Percentiles rank a stretch among this genome's conserved stretches.
phyloP scores from a whole-genome alignment of 75 land plant genomes.

The Cryptomeria japonica region DNA sequence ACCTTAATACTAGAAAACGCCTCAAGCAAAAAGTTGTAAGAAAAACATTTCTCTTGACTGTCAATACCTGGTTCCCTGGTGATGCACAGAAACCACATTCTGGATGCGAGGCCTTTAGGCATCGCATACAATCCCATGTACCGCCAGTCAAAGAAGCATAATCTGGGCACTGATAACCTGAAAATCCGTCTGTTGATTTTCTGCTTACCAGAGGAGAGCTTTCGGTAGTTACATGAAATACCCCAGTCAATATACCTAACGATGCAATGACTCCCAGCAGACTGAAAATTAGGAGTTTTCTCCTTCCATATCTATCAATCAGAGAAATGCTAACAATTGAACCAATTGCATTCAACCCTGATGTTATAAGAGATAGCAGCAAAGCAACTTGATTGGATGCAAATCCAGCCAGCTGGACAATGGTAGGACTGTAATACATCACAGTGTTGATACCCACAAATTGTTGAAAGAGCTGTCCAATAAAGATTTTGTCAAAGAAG shows the following conservation, averaged over 20 bases:
- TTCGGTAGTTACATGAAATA: slow-evolving; percentile 43
- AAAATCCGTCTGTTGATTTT: slow-evolving; percentile 10
- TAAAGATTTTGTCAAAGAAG: background rate
- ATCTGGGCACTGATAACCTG: slow-evolving; percentile 3
- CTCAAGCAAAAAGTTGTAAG: background rate
- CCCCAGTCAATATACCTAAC: slow-evolving; percentile 45
- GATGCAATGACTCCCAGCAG: slow-evolving; percentile 57
- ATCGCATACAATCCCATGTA: slow-evolving; percentile 49
- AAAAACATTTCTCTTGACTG: background rate
- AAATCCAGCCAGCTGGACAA: slow-evolving; percentile 88
- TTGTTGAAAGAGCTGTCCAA: slow-evolving; percentile 46
- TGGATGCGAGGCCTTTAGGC: slow-evolving; percentile 41
- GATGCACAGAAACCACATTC: slow-evolving; percentile 68
- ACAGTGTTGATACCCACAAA: slow-evolving; percentile 96
- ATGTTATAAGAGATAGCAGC: slow-evolving; percentile 70
- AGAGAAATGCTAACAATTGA: slow-evolving; percentile 78
- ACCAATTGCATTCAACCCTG: slow-evolving; percentile 90
- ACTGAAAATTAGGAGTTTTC: slow-evolving; percentile 63
- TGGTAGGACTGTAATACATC: slow-evolving; percentile 97
- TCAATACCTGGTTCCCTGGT: slow-evolving; percentile 38
- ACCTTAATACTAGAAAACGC: no score
- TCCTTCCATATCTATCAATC: slow-evolving; percentile 77
- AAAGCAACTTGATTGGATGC: slow-evolving; percentile 86
- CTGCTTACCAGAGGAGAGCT: slow-evolving; percentile 44
- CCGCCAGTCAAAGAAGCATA: background rate